Conservation (phyloP, 2,329 filamentous ascomycete genomes). For the Lomentospora prolificans region DNA sequence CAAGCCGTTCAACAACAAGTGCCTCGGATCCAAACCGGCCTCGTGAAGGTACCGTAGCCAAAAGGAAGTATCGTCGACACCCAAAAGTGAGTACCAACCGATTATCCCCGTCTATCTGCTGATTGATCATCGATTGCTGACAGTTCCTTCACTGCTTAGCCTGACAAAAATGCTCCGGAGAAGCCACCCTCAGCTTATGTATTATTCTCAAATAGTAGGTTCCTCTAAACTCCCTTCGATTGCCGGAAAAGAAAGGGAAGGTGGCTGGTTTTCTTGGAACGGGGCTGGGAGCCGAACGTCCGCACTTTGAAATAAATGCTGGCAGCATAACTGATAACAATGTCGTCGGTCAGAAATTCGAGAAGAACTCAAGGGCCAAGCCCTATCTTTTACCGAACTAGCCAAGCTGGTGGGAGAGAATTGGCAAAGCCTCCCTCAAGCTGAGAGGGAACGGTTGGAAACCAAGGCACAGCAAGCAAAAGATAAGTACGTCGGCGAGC, state of each 20-base stretch:
- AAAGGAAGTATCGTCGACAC: slow-evolving; percentile 69
- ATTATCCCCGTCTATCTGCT: neutral
- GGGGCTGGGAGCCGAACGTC: too few species aligned
- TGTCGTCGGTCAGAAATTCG: slow-evolving; percentile 49
- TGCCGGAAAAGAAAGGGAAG: too few species aligned
- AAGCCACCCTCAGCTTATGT: slow-evolving; percentile 76
- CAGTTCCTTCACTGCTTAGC: slow-evolving; percentile 27
- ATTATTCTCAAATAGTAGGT: slow-evolving; percentile 73
- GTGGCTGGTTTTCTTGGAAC: too few species aligned
- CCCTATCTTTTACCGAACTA: slow-evolving; percentile 72
- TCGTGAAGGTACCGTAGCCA: slow-evolving; percentile 30
- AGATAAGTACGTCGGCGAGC: slow-evolving; percentile 64
- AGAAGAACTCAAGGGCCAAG: slow-evolving; percentile 66
- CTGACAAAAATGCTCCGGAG: slow-evolving; percentile 72
- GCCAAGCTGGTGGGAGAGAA: slow-evolving; percentile 73
- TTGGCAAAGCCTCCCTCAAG: slow-evolving; percentile 61
- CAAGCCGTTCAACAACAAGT: slow-evolving; percentile 39
- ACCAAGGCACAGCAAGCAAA: slow-evolving; percentile 62
- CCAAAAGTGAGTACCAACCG: slow-evolving; percentile 51
- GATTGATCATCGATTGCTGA: neutral
- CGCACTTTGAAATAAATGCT: too few species aligned
- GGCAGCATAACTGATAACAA: neutral
- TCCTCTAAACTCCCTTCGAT: neutral
- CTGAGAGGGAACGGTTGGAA: slow-evolving; percentile 64
- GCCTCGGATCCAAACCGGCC: slow-evolving; percentile 33